Conservation (phyloP, 2,329 filamentous ascomycete species). For the Pseudogymnoascus sp. region DNA sequence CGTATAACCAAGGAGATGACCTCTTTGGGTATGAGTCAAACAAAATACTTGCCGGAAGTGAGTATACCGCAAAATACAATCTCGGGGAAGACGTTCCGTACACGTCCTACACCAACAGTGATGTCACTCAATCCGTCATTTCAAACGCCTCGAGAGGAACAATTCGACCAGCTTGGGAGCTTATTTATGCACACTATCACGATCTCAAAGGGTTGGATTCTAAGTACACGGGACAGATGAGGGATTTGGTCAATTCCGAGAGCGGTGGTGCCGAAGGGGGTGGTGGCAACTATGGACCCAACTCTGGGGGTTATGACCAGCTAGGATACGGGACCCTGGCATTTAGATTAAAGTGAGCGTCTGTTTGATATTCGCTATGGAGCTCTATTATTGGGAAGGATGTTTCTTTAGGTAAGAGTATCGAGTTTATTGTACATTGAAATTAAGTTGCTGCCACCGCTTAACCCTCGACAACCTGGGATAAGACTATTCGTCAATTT, state of each 20-base stretch:
- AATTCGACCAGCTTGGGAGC: slow-evolving; percentile 35
- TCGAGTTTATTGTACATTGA: not conserved
- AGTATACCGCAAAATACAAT: slow-evolving; percentile 39
- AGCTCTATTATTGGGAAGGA: not conserved
- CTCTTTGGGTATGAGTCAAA: slow-evolving; percentile 32
- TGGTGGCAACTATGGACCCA: slow-evolving; percentile 37
- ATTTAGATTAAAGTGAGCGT: slow-evolving; percentile 13
- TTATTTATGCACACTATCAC: slow-evolving; percentile 36
- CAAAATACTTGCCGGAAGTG: slow-evolving; percentile 32
- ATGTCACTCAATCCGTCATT: slow-evolving; percentile 33
- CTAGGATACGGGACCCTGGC: slow-evolving; percentile 32
- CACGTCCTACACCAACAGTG: slow-evolving; percentile 33
- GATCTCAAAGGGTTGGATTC: slow-evolving; percentile 33
- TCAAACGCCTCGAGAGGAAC: slow-evolving; percentile 27
- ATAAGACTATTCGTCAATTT: too few species aligned
- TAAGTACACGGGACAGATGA: slow-evolving; percentile 33
- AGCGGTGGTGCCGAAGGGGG: slow-evolving; percentile 37
- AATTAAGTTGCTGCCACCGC: not conserved
- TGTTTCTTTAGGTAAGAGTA: not conserved
- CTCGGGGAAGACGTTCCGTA: slow-evolving; percentile 37
- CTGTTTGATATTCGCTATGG: not conserved
- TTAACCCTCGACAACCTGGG: too few species aligned
- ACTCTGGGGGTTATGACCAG: slow-evolving; percentile 37
- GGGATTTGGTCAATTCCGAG: slow-evolving; percentile 32
- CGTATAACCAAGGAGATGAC: slow-evolving; percentile 38